Conservation (phyloP, 768 basidiomycete species). For the Scleroderma citrinum region DNA sequence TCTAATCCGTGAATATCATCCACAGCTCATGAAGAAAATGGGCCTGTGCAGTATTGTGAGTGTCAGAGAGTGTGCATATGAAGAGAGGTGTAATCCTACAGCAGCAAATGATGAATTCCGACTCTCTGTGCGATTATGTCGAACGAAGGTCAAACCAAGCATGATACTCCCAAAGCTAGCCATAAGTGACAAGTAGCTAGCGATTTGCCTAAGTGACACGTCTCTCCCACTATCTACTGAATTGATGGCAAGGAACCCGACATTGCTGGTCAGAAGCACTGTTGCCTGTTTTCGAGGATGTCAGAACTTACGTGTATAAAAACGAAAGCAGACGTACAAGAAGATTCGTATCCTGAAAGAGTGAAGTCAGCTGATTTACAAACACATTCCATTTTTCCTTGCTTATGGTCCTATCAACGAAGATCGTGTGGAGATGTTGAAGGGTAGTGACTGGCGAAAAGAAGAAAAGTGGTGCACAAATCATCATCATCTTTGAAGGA, state of each 20-base stretch:
- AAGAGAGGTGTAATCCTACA: slow-evolving; percentile 33
- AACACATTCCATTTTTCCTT: slow-evolving; percentile 39
- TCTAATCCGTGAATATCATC: slow-evolving; percentile 37
- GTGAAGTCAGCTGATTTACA: slow-evolving; percentile 37
- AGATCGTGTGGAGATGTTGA: slow-evolving; percentile 40
- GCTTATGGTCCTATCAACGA: slow-evolving; percentile 41
- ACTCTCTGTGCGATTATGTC: slow-evolving; percentile 33
- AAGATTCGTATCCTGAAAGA: slow-evolving; percentile 49
- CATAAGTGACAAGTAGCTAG: slow-evolving; percentile 40
- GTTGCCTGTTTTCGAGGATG: slow-evolving; percentile 37
- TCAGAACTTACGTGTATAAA: neutral
- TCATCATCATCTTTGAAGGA: slow-evolving; percentile 34
- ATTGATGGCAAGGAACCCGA: slow-evolving; percentile 52
- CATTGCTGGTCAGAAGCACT: slow-evolving; percentile 53
- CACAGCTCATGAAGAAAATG: slow-evolving; percentile 13
- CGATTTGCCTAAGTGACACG: slow-evolving; percentile 28
- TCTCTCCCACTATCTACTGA: slow-evolving; percentile 27
- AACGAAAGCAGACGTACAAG: slow-evolving; percentile 32
- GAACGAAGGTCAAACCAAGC: slow-evolving; percentile 37
- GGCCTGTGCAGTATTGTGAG: neutral
- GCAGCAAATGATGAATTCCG: slow-evolving; percentile 27
- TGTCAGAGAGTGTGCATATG: too few relatives aligned
- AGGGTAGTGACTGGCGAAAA: slow-evolving; percentile 44
- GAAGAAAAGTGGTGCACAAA: slow-evolving; percentile 42
- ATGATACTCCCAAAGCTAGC: slow-evolving; percentile 38